Evolutionary conservation across 768 basidiomycete genomes (phyloP).

Genomic region (Infundibulicybe gibba): DNA sequence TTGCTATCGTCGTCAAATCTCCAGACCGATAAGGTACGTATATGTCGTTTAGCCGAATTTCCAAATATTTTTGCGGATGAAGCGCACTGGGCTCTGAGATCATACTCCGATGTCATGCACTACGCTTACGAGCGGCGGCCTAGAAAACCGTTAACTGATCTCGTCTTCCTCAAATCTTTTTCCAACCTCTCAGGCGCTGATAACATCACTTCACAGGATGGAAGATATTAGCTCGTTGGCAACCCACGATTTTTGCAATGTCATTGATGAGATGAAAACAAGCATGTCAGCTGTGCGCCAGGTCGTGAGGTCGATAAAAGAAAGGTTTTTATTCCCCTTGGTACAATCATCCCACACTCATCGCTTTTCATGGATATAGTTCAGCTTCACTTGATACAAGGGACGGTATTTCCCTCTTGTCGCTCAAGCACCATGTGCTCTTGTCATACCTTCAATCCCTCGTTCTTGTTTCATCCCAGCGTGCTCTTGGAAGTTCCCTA

Average conservation of each 20-base stretch:
- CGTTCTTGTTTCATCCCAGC: conserved; percentile 67
- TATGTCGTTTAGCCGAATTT: not conserved
- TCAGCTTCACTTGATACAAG: conserved; percentile 41
- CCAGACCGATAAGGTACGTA: too few species aligned
- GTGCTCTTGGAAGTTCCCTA: conserved; percentile 64
- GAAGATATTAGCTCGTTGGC: too few species aligned
- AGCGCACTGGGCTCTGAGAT: conserved; percentile 61
- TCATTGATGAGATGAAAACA: conserved; percentile 53
- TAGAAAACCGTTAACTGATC: conserved; percentile 28
- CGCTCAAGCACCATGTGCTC: conserved; percentile 81
- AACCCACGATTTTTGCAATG: too few species aligned
- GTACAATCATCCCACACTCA: not conserved
- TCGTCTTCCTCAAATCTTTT: not conserved
- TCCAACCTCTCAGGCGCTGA: too few species aligned
- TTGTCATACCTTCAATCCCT: conserved; percentile 86
- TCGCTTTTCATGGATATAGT: conserved; percentile 11
- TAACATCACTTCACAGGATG: too few species aligned
- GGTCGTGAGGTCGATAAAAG: conserved; percentile 47
- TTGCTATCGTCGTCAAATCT: too few species aligned
- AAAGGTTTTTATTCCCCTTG: conserved; percentile 40
- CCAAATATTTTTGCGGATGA: conserved; percentile 31
- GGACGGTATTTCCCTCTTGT: conserved; percentile 88
- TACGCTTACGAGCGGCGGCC: conserved; percentile 28
- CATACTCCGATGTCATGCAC: conserved; percentile 21
- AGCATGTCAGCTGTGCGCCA: conserved; percentile 62